Percentiles rank a stretch among this genome's conserved stretches.
phyloP scores from a whole-genome alignment of 2,329 filamentous ascomycete species.

The Fusarium sp. region DNA sequence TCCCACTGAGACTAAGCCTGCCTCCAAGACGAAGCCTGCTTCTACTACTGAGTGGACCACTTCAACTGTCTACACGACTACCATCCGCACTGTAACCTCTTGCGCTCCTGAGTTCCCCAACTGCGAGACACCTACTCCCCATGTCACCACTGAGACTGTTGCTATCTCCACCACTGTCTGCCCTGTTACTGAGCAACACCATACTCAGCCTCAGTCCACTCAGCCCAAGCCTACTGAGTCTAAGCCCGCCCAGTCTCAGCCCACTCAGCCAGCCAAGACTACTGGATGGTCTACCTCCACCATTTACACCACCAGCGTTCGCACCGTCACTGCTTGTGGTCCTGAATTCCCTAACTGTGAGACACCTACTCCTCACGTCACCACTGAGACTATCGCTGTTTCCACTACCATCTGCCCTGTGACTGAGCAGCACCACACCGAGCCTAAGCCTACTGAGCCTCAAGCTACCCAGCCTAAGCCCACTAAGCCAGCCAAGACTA shows the following conservation, averaged over 20 bases:
- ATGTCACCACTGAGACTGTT: slow-evolving; percentile 27
- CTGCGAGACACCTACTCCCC: slow-evolving; percentile 9
- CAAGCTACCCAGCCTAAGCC: not conserved
- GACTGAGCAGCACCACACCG: slow-evolving; percentile 15
- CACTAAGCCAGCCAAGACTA: not conserved
- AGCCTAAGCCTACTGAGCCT: not conserved
- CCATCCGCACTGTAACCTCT: slow-evolving; percentile 25
- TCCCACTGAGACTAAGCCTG: not conserved
- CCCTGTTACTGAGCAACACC: slow-evolving; percentile 23
- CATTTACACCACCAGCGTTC: slow-evolving; percentile 29
- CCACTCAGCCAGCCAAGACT: not conserved
- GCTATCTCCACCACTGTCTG: slow-evolving; percentile 25
- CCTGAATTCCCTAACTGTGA: slow-evolving; percentile 1
- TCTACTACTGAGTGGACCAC: slow-evolving; percentile 29
- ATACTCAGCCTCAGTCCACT: slow-evolving; percentile 6
- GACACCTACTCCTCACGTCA: slow-evolving; percentile 1
- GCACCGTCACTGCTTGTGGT: slow-evolving; percentile 28
- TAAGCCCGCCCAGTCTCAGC: not conserved
- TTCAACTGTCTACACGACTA: slow-evolving; percentile 33
- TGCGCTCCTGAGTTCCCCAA: slow-evolving; percentile 14
- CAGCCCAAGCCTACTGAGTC: not conserved
- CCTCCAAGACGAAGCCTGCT: not conserved
- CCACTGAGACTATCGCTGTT: slow-evolving; percentile 20
- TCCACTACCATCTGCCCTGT: slow-evolving; percentile 27
- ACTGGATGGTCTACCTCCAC: slow-evolving; percentile 23